Evolutionary conservation across 106 monocot genomes (phyloP), one percentile per base, ranked within the genome.

Genomic region (Vanilla planifolia): DNA sequence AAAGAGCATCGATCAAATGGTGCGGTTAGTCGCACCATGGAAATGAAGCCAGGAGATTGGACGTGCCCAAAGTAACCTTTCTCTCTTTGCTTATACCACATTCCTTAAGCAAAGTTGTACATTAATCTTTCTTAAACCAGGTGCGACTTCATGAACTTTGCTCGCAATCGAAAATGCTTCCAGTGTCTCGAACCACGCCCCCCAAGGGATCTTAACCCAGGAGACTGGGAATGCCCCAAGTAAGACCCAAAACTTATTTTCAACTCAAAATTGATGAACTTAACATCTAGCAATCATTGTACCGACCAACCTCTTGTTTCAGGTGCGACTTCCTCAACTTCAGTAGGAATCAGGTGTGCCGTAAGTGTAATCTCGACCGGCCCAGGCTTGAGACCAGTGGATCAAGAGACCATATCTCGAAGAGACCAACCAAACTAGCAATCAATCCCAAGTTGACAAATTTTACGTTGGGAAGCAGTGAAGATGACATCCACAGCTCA

Each of bases 41-140:
- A 91, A 72, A 98, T 88, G 91, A 98, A 92, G 64, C 62, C 67
- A 45, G 95, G 95, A 13, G 96, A 98, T 51, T 98, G 96, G 96
- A 91, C 48, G 57, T 98, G 96, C 41, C 67, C 74, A 55, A 35
- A 72, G 96, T 96, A 81, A 46, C 10, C 0, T 9, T 61, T 26
- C 19, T 13, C 11, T 22, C 13, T n/a, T n/a, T n/a, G n/a, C n/a
- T n/a, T n/a, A n/a, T n/a, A n/a, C n/a, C n/a, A n/a, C n/a, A n/a
- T n/a, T n/a, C n/a, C n/a, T n/a, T n/a, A 44, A 59, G 17, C 0
- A 33, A 1, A 19, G 14, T 5, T 13, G 16, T 24, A 60, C 37
- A 50, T 3, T 36, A 45, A 61, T 67, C 13, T 36, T 57, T 16
- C 53, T 21, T 71, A 28, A 6, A 50, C 33, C 67, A 86, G 86